Evolutionary conservation across 192 early-diverging fungal genomes (phyloP).

Genomic region (Gigaspora rosea): DNA sequence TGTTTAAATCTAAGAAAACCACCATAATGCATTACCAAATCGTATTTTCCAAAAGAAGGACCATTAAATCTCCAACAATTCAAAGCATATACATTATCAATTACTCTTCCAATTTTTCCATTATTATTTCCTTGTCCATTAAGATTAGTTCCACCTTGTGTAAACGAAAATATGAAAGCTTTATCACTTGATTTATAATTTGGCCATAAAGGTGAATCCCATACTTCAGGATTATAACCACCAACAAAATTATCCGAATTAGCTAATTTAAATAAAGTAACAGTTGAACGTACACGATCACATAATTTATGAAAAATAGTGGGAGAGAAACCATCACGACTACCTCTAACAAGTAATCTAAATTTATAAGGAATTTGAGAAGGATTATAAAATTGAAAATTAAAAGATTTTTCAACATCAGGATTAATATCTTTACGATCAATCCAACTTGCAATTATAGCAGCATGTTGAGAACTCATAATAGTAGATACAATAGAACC

Average conservation of each 20-base stretch:
- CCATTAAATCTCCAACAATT: conserved; percentile 11
- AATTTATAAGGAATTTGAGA: conserved; percentile 17
- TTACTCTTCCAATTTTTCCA: conserved; percentile 12
- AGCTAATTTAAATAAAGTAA: neutral
- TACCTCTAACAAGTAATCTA: conserved; percentile 25
- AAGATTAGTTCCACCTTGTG: no score
- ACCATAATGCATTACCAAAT: conserved; percentile 16
- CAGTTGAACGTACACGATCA: neutral
- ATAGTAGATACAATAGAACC: conserved; percentile 12
- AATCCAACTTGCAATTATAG: conserved; percentile 24
- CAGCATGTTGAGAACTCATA: conserved; percentile 8
- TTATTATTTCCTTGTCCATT: neutral
- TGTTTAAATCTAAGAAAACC: conserved; percentile 7
- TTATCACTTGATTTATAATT: neutral
- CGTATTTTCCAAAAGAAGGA: conserved; percentile 24
- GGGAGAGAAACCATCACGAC: conserved; percentile 16
- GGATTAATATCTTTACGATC: conserved; percentile 12
- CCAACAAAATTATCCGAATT: conserved; percentile 17
- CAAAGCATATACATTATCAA: neutral
- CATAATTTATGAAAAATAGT: neutral
- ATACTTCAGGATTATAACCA: conserved; percentile 22
- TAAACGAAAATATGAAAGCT: conserved; percentile 3
- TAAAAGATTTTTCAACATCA: neutral
- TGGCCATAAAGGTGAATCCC: conserved; percentile 12
- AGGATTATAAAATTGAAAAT: neutral